These are phyloP conservation scores for Leccinum fallax DNA, from an alignment of 1,284 basidiomycete genomes.

Conservation along the genomic window DNA sequence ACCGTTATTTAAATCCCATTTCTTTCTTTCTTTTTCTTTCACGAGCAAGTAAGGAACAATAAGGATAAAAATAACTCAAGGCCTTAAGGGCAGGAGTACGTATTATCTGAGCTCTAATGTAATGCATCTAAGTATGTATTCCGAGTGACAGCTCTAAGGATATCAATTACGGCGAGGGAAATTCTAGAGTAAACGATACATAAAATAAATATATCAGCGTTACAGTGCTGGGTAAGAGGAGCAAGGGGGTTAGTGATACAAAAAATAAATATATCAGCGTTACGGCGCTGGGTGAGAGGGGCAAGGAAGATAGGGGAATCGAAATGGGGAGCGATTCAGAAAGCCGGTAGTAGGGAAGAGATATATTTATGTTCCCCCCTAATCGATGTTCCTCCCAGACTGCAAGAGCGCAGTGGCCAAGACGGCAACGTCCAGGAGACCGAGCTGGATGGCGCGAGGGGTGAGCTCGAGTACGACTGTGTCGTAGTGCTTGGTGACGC, in stretches of 20 bases:
- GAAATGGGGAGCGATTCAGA: neutral
- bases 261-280: too few relatives aligned
- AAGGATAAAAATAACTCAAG: neutral
- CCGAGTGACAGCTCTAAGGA: neutral
- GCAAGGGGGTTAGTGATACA: too few relatives aligned
- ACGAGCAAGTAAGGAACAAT: neutral
- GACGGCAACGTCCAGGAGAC: conserved; percentile 46
- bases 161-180: neutral
- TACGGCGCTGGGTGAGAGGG: too few relatives aligned
- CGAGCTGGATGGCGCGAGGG: conserved; percentile 46
- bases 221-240: neutral
- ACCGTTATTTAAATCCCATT: conserved; percentile 19
- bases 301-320: too few relatives aligned
- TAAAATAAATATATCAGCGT: neutral
- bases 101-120: neutral
- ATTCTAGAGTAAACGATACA: neutral
- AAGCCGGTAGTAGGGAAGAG: neutral
- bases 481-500: conserved; percentile 42
- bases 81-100: neutral
- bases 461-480: conserved; percentile 47
- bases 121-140: neutral
- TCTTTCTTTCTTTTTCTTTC: neutral
- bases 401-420: conserved; percentile 49
- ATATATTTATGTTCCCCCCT: conserved; percentile 8
- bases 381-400: conserved; percentile 53